These are phyloP conservation scores for Ustilago trichophora DNA, from an alignment of 1,284 basidiomycete genomes.

Conservation along the genomic window DNA sequence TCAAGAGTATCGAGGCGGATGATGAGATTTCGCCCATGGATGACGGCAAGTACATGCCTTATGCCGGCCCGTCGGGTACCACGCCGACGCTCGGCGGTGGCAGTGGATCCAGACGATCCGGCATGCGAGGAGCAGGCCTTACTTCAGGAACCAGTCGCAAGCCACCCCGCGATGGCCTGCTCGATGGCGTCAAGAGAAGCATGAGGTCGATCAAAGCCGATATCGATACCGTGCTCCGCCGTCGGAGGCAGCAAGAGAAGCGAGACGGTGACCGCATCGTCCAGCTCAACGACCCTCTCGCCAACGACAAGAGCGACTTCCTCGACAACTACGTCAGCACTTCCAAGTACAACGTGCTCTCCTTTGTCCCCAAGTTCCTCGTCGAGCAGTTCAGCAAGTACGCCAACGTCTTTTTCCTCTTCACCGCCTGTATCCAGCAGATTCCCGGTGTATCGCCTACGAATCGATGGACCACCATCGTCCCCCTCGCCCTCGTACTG, in stretches of 20 bases:
- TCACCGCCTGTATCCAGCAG: constrained; percentile 97
- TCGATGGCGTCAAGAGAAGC: constrained; percentile 49
- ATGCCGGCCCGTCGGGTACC: background rate
- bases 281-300: constrained; percentile 57
- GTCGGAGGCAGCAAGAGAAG: constrained; percentile 41
- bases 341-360: constrained; percentile 90
- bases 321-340: constrained; percentile 85
- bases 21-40: constrained; percentile 52
- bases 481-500: constrained; percentile 85
- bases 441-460: constrained; percentile 98
- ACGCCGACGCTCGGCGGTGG: background rate
- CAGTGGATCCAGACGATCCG: constrained; percentile 7
- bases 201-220: constrained; percentile 47
- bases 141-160: constrained; percentile 30
- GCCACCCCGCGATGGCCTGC: constrained; percentile 41
- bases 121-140: constrained; percentile 12
- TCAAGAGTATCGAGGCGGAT: constrained; percentile 65
- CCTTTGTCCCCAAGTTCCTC: constrained; percentile 93
- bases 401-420: constrained; percentile 98
- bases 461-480: constrained; percentile 93
- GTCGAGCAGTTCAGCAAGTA: constrained; percentile 96
- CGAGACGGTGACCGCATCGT: constrained; percentile 56
- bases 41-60: constrained; percentile 24
- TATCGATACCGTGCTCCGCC: constrained; percentile 41
- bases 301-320: constrained; percentile 58